Evolutionary conservation across 108 stramenopile species (phyloP).

Genomic region (Cyclotella cryptica): DNA sequence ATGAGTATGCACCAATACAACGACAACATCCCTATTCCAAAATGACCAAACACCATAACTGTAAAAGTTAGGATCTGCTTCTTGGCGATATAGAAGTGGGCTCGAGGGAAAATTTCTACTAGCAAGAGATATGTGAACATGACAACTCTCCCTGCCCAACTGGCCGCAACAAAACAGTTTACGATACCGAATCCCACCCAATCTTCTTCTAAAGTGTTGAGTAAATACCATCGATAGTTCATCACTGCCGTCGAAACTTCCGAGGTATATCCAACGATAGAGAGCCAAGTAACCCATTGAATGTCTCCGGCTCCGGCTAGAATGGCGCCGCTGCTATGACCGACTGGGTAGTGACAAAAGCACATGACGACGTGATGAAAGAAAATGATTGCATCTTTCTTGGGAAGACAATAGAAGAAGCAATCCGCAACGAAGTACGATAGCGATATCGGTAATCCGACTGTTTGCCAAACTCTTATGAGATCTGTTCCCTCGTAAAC

Average conservation of each 20-base stretch:
- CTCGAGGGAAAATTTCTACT: slow-evolving; percentile 40
- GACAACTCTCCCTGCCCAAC: slow-evolving; percentile 39
- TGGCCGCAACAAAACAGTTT: slow-evolving; percentile 32
- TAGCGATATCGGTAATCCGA: slow-evolving; percentile 47
- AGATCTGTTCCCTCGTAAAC: slow-evolving; percentile 26
- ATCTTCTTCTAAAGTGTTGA: slow-evolving; percentile 48
- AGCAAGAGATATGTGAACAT: slow-evolving; percentile 47
- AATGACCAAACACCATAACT: slow-evolving; percentile 48
- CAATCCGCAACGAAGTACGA: slow-evolving; percentile 46
- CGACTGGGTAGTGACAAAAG: slow-evolving; percentile 51
- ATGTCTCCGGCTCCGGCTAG: slow-evolving; percentile 34
- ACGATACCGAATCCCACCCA: slow-evolving; percentile 56
- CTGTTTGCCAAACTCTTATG: slow-evolving; percentile 45
- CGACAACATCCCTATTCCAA: slow-evolving; percentile 46
- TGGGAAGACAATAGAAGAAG: slow-evolving; percentile 50
- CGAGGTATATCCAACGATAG: slow-evolving; percentile 49
- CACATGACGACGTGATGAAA: slow-evolving; percentile 53
- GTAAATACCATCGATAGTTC: slow-evolving; percentile 57
- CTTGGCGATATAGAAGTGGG: slow-evolving; percentile 25
- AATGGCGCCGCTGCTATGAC: slow-evolving; percentile 27
- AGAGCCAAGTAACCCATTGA: slow-evolving; percentile 46
- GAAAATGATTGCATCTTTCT: slow-evolving; percentile 43
- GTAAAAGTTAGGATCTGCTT: slow-evolving; percentile 41
- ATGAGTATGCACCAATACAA: slow-evolving; percentile 50
- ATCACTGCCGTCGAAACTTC: slow-evolving; percentile 52